Evolutionary conservation across 305 asterid species (phyloP).

Genomic region (Striga hermonthica): DNA sequence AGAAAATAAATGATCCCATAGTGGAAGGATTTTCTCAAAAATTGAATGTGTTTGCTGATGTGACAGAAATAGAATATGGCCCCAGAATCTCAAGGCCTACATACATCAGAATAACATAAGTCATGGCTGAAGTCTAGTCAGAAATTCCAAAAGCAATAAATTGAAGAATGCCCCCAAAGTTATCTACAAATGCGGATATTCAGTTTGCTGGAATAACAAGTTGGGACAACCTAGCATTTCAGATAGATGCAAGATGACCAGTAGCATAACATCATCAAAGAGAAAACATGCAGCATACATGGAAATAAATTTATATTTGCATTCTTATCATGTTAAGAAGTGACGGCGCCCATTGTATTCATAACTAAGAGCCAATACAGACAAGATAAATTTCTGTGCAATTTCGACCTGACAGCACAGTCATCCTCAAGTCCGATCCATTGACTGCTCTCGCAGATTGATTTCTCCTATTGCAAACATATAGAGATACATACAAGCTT

Average conservation of each 20-base stretch:
- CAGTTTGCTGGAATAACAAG: too few relatives aligned
- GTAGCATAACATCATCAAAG: slow-evolving; percentile 13
- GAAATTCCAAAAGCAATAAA: too few relatives aligned
- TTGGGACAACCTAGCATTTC: slow-evolving; percentile 20
- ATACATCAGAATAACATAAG: too few relatives aligned
- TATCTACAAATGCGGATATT: too few relatives aligned
- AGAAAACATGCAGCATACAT: slow-evolving; percentile 17
- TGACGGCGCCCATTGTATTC: slow-evolving; percentile 16
- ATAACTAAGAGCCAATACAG: slow-evolving; percentile 26
- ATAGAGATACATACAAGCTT: slow-evolving; percentile 26
- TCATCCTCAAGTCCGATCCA: slow-evolving; percentile 26
- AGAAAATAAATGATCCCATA: neutral
- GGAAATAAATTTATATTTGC: neutral
- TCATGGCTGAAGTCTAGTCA: too few relatives aligned
- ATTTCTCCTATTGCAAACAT: slow-evolving; percentile 23
- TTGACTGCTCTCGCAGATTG: slow-evolving; percentile 23
- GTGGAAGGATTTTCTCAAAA: too few relatives aligned
- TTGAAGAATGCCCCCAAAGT: too few relatives aligned
- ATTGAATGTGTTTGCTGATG: neutral
- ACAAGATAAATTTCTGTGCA: slow-evolving; percentile 24
- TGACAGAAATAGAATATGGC: neutral
- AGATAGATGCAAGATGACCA: slow-evolving; percentile 17
- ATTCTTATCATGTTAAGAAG: neutral
- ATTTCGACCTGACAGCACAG: slow-evolving; percentile 31
- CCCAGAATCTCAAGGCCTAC: neutral